Evolutionary conservation across 305 asterid genomes (phyloP).

Genomic region (Fraxinus baroniana): DNA sequence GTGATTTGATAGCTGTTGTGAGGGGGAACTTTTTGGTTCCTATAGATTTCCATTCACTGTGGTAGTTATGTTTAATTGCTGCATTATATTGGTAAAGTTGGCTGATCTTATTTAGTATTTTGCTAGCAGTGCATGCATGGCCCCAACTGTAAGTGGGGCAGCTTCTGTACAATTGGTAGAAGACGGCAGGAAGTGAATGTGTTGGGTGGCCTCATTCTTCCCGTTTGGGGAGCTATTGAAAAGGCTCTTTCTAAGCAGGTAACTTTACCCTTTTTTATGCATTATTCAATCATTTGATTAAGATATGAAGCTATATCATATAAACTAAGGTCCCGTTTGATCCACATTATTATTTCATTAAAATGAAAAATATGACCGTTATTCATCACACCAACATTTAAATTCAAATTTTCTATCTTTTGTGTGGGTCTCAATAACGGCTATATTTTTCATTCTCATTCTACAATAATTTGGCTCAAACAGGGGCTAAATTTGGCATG

Average conservation of each 20-base stretch:
- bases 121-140: slow-evolving; percentile 96
- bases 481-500: neutral
- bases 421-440: too few relatives aligned
- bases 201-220: slow-evolving; percentile 95
- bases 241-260: slow-evolving; percentile 96
- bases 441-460: too few relatives aligned
- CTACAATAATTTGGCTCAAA: too few relatives aligned
- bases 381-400: too few relatives aligned
- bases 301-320: neutral
- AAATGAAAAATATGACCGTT: too few relatives aligned
- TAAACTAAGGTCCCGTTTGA: neutral
- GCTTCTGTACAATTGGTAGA: slow-evolving; percentile 83
- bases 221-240: slow-evolving; percentile 95
- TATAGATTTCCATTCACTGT: neutral
- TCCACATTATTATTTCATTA: too few relatives aligned
- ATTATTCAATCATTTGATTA: slow-evolving; percentile 8
- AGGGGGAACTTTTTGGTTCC: neutral
- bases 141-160: slow-evolving; percentile 80
- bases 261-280: neutral
- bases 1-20: neutral
- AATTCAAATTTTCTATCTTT: too few relatives aligned
- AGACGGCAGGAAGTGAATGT: slow-evolving; percentile 93
- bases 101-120: slow-evolving; percentile 34
- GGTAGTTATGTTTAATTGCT: neutral
- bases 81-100: slow-evolving; percentile 2